Base-by-base conservation (phyloP, 2,329 filamentous ascomycete species). In the Juglanconis juglandina region DNA sequence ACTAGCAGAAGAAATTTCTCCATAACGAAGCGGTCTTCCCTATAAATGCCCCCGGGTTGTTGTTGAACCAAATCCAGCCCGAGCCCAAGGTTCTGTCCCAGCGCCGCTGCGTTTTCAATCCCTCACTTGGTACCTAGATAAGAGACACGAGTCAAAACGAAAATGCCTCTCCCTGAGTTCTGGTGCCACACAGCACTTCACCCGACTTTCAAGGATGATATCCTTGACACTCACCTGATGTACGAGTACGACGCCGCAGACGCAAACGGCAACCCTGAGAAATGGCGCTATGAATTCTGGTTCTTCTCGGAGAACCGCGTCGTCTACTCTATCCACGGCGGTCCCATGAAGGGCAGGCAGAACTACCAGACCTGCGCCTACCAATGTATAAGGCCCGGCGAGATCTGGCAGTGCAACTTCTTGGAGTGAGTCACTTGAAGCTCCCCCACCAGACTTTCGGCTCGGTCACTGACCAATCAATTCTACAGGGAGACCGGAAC, bases 211-310 rank as follows among this genome's bases (percentile, higher is more conserved):
- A 74, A 83, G 47, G 69, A 75, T 41, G 83, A 86, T 62, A 76
- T 86, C 41, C 74, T 74, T 48, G 75, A 85, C 65, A 76, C 79
- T 3, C 82, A 85, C 63, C 72, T 85, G 1, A 74, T 86, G 56
- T 86, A 86, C 68, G 81, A 86, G 64, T 85, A 85, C 64, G 74
- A 78, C 46, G 81, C 79, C 0, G 69, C 79, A 56, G 77, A 81
- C 58, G 64, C 63, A 2, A 59, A 77, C 1, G 80, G 81, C 9
- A 79, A 79, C 5, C 77, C 81, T 0, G 80, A 84, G 55, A 85
- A 83, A 68, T 86, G 83, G 84, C 77, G 81, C 1, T 86, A 86
- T 65, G 83, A 86, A 62, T 79, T 86, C 67, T 86, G 83, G 83
- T 85, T 85, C 70, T 81, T 81, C 65, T 82, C 78, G n/a, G 71